Percentiles rank a stretch among this genome's conserved stretches.
Conservation (phyloP, 306 rosid species). For the Betula pendula region DNA sequence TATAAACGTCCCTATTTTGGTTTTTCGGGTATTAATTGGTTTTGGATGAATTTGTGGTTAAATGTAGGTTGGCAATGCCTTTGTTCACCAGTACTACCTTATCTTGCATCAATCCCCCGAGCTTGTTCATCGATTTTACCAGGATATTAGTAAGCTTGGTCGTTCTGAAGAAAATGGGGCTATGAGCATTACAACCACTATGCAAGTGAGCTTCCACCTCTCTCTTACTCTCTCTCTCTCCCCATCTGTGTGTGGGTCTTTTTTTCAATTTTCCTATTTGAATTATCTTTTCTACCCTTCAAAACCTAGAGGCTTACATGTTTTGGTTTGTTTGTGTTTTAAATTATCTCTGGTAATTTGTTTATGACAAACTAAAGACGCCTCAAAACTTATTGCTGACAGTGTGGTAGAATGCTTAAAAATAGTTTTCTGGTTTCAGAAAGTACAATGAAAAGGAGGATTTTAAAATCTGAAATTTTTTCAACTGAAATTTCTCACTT, state of each 20-base stretch:
- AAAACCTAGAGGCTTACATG: neutral
- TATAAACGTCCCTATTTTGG: neutral
- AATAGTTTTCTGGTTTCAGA: neutral
- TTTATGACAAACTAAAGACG: too few relatives aligned
- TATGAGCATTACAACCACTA: constrained; percentile 70
- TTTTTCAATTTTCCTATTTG: neutral
- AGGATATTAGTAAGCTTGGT: constrained; percentile 73
- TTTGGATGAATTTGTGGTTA: constrained; percentile 8
- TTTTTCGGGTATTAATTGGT: constrained; percentile 3
- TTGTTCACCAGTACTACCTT: constrained; percentile 79
- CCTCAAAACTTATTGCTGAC: neutral
- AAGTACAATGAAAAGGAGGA: neutral
- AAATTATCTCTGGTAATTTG: too few relatives aligned
- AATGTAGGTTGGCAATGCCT: constrained; percentile 82
- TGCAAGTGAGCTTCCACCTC: constrained; percentile 58
- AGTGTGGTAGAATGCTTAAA: neutral
- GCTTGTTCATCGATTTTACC: constrained; percentile 84
- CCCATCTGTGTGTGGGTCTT: neutral
- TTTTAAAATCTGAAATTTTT: neutral
- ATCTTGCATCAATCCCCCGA: constrained; percentile 81
- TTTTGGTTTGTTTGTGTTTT: neutral
- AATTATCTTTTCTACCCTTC: neutral
- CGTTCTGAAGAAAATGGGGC: constrained; percentile 66
- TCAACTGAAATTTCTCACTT: neutral
- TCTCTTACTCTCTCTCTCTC: too few relatives aligned